phyloP scores from a whole-genome alignment of 805 yeast species.

The Cyberlindnera galapagoensis region DNA sequence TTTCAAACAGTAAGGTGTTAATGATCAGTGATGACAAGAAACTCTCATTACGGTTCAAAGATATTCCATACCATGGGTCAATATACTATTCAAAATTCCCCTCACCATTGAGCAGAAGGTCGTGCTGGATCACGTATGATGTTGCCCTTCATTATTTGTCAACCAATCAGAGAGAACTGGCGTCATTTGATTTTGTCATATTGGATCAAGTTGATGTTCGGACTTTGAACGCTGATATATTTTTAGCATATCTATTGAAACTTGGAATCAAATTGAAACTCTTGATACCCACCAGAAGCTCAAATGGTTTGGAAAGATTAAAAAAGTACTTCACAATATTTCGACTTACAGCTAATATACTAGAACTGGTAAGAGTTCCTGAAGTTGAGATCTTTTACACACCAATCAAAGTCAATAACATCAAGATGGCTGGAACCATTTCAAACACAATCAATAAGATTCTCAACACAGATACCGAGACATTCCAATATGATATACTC shows the following conservation, averaged over 20 bases:
- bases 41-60: conserved; percentile 1
- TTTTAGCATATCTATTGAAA: conserved; percentile 5
- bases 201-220: conserved; percentile 10
- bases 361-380: conserved; percentile 2
- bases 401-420: conserved; percentile 1
- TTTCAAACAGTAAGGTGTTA: background rate
- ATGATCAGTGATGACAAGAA: conserved; percentile 3
- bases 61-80: background rate
- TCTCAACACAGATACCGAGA: conserved; percentile 2
- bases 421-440: conserved; percentile 3
- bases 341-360: background rate
- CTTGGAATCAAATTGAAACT: conserved; percentile 2
- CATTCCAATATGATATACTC: conserved; percentile 7
- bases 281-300: conserved; percentile 6
- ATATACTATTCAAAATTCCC: conserved; percentile 2
- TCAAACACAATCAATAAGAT: conserved; percentile 1
- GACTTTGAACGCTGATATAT: conserved; percentile 6
- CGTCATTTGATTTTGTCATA: conserved; percentile 6
- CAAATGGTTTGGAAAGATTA: conserved; percentile 1
- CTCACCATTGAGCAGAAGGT: background rate
- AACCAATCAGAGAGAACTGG: background rate
- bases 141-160: conserved; percentile 5
- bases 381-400: conserved; percentile 4
- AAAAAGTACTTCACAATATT: conserved; percentile 1
- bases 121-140: conserved; percentile 4